phyloP scores from a whole-genome alignment of 257 asterid species.

The Salvia hispanica region DNA sequence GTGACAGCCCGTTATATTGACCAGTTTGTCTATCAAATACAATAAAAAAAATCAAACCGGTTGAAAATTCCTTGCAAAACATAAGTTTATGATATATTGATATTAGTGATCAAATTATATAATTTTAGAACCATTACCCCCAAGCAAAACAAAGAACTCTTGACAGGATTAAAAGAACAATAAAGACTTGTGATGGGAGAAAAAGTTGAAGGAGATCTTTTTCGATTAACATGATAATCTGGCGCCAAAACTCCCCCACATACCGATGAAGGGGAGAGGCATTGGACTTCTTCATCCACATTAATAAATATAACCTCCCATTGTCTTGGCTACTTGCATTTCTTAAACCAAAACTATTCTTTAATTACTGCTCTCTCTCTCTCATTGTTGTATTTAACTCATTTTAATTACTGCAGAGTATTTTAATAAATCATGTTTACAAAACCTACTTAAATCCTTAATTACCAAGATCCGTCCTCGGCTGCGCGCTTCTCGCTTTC shows the following conservation, averaged over 20 bases:
- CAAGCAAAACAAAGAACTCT: no score
- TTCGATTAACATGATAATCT: neutral
- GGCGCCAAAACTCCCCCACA: slow-evolving; percentile 26
- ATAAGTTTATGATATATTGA: no score
- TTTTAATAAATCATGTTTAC: neutral
- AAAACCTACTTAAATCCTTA: slow-evolving; percentile 19
- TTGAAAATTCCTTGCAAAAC: no score
- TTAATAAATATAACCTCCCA: slow-evolving; percentile 23
- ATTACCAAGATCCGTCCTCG: slow-evolving; percentile 68
- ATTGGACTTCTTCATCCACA: slow-evolving; percentile 26
- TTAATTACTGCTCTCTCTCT: neutral
- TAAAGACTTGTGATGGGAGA: no score
- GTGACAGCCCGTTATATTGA: no score
- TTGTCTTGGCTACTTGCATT: slow-evolving; percentile 38
- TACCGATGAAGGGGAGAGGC: slow-evolving; percentile 16
- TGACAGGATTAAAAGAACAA: no score
- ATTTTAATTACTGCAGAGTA: neutral
- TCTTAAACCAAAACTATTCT: slow-evolving; percentile 14
- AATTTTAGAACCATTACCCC: no score
- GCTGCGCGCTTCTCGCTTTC: slow-evolving; percentile 60
- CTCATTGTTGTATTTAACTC: neutral
- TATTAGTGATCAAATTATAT: no score
- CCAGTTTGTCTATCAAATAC: no score
- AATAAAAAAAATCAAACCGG: no score
- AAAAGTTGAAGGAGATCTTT: no score